Percentiles rank a stretch among this genome's conserved stretches.
Conservation (phyloP, 75 land plant species). For the Pinus taeda region DNA sequence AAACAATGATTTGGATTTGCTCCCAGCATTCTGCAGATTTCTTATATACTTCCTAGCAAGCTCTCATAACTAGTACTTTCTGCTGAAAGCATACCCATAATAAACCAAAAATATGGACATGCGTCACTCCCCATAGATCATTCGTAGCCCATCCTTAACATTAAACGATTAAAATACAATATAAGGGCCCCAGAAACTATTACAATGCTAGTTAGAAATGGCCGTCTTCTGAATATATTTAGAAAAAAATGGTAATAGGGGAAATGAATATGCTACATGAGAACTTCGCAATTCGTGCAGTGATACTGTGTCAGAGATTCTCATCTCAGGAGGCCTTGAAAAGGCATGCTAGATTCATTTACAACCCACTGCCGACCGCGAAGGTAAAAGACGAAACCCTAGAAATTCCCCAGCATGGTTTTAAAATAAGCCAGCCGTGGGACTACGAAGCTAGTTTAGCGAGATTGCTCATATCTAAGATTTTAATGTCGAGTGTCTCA, state of each 20-base stretch:
- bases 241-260: not conserved
- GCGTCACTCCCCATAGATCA: no score
- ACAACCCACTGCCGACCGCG: not conserved
- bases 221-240: not conserved
- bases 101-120: no score
- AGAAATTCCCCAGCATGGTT: not conserved
- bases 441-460: conserved; percentile 52
- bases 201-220: not conserved
- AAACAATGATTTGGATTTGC: no score
- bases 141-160: no score
- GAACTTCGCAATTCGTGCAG: not conserved
- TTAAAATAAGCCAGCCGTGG: conserved; percentile 1
- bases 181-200: no score
- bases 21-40: no score
- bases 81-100: no score
- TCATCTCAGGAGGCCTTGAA: not conserved
- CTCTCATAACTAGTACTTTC: no score
- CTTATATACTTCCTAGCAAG: no score
- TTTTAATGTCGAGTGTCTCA: conserved; percentile 78
- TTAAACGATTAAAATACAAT: no score
- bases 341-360: not conserved
- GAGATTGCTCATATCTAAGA: conserved; percentile 71
- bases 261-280: conserved; percentile 7
- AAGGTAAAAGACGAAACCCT: conserved; percentile 2
- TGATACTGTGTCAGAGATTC: not conserved